Base-by-base conservation (phyloP, 2,329 filamentous ascomycete species). In the Apiospora malaysiana region DNA sequence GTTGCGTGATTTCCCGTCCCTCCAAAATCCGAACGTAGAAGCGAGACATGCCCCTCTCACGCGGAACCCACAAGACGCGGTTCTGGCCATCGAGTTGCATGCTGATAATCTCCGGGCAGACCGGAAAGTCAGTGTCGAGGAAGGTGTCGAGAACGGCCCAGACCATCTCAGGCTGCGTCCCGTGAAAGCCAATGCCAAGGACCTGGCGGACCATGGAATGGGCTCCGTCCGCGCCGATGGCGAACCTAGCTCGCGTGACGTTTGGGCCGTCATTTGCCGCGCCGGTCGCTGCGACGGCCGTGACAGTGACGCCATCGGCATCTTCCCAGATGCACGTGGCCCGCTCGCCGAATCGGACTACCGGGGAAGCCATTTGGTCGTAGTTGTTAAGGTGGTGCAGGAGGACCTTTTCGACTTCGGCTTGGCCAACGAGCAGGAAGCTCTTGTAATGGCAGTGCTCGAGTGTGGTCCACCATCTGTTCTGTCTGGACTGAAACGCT, bases 171-270 rank as follows among this genome's bases (percentile, higher is more conserved):
- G 85, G 85, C 71, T 86, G 86, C 0, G 82, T 83, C 0, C 85
- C 85, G 0, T 81, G 79, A 71, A 86, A 86, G 32, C 72, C 76
- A 43, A 84, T 83, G 1, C 78, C 78, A 1, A 85, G 77, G 0
- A 77, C 71, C 3, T 74, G 77, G 8, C 87, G 84, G 2, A 89
- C 82, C 2, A 79, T 81, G 0, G 85, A 88, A 21, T 84, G 82
- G 0, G 86, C 84, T 0, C 87, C 87, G 51, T 89, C 87, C 7
- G 86, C 87, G 1, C 85, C 87, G 2, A 88, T 81, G 4, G 83
- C 82, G 69, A 86, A 89, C 27, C 76, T 78, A 71, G 79, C 80
- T 27, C 74, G 75, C 5, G 84, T 73, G 2, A 46, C 79, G 14
- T 21, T 10, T 42, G 12, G 40, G 8, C 40, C 25, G 46, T 10